Base-by-base conservation (phyloP, 352 stramenopile species). In the Thraustochytrium striatum region DNA sequence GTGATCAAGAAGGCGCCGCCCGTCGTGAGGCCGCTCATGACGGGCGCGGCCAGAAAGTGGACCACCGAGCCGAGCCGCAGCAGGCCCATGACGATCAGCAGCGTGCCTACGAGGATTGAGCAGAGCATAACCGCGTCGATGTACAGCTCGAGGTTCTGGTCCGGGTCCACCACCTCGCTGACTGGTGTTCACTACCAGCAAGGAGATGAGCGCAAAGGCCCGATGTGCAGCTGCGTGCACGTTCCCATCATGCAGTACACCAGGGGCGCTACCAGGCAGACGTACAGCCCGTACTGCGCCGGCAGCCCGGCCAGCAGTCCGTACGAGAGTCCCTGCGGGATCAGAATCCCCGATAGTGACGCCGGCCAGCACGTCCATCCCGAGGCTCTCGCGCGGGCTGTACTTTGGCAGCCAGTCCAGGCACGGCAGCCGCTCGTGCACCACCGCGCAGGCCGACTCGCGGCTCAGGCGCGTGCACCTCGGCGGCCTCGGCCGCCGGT, bases 341-440 rank as follows among this genome's bases (percentile, higher is more conserved):
- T 72, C 3, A 72, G 57, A 7, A 81, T 73, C 21, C 44, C 72
- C 72, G n/a, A 81, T 50, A 0, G 72, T 81, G 30, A 81, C n/a
- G n/a, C 72, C 72, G 9, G 72, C 57, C 36, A 81, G 13, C n/a
- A 82, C 25, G 57, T 82, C 78, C 11, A 5, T 16, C 52, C 68
- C 68, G 52, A 75, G 65, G 52, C 68, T 75, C 0, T 75, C 91
- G 0, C 75, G 78, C 2, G 91, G 8, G 57, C 90, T 78, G 82
- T 93, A 93, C 16, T 72, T 68, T 32, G 87, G 88, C 75, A 93
- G 43, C 89, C 89, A 93, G 21, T 88, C 78, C 13, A 93, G 82
- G 28, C 91, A 90, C 30, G 88, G 87, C 61, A 93, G 79, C 65
- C 85, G 85, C 70, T 89, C 87, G 0, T 16, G 25, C 53, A 61